phyloP scores from a whole-genome alignment of 2,329 filamentous ascomycete genomes.

The Penicillium sp. region DNA sequence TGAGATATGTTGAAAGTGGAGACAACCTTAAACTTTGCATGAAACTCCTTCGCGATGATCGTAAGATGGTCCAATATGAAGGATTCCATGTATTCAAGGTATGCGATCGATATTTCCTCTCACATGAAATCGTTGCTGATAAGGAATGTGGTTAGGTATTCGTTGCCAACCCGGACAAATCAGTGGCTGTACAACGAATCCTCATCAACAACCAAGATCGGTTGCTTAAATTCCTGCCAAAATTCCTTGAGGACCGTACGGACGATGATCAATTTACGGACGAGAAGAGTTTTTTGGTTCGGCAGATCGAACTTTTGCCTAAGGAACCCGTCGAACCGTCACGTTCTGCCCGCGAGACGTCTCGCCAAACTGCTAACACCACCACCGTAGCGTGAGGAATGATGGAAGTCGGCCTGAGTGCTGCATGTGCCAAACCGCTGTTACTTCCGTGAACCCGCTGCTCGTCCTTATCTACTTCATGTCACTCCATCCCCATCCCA shows the following conservation, averaged over 20 bases:
- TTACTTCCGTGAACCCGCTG: neutral
- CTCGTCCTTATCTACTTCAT: neutral
- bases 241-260: conserved; percentile 91
- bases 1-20: conserved; percentile 89
- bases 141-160: conserved; percentile 67
- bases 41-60: conserved; percentile 92
- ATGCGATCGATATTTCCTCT: conserved; percentile 18
- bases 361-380: conserved; percentile 34
- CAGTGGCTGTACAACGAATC: conserved; percentile 92
- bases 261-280: conserved; percentile 99
- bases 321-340: conserved; percentile 46
- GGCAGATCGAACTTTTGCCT: conserved; percentile 73
- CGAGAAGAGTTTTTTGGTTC: conserved; percentile 95
- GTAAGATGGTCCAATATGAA: conserved; percentile 99
- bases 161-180: conserved; percentile 98
- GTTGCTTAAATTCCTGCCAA: conserved; percentile 83
- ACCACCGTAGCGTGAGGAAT: conserved; percentile 34
- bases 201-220: conserved; percentile 95
- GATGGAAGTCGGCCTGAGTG: neutral
- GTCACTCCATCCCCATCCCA: conserved; percentile 5
- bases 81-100: conserved; percentile 98
- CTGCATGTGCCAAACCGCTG: neutral
- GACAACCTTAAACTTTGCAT: conserved; percentile 98
- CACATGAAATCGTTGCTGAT: conserved; percentile 25
- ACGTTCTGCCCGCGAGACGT: conserved; percentile 33